A percentile compares a stretch with the other conserved stretches of the same genome.
phyloP scores from a whole-genome alignment of 805 yeast genomes.

The Starmera quercuum region DNA sequence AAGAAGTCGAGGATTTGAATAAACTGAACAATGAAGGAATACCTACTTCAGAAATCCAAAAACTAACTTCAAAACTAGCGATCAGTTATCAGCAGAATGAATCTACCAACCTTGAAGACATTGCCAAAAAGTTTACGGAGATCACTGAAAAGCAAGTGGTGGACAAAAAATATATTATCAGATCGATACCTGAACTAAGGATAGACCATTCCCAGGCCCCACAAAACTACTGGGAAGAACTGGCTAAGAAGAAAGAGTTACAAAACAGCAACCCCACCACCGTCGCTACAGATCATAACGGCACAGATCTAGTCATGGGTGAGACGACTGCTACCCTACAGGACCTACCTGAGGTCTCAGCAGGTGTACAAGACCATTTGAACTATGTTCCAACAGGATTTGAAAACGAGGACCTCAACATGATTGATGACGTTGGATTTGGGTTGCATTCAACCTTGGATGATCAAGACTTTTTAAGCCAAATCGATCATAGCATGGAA shows the following conservation, averaged over 20 bases:
- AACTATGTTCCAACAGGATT: constrained; percentile 7
- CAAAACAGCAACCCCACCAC: background rate
- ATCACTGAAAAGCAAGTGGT: constrained; percentile 4
- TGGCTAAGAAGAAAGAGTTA: constrained; percentile 1
- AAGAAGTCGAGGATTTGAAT: constrained; percentile 11
- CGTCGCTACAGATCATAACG: background rate
- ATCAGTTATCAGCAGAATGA: constrained; percentile 1
- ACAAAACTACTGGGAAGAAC: constrained; percentile 16
- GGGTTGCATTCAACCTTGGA: constrained; percentile 21
- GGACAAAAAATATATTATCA: constrained; percentile 4
- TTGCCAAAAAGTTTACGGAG: constrained; percentile 4
- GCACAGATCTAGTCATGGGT: background rate
- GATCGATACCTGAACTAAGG: constrained; percentile 8
- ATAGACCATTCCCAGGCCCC: constrained; percentile 15
- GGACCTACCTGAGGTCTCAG: background rate
- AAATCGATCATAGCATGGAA: constrained; percentile 26
- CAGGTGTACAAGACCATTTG: constrained; percentile 4
- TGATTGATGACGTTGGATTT: constrained; percentile 27
- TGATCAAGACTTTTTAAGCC: constrained; percentile 28
- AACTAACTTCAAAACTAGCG: constrained; percentile 6
- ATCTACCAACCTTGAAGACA: constrained; percentile 1
- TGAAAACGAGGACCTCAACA: constrained; percentile 13
- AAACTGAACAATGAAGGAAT: constrained; percentile 4
- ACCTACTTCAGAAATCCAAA: constrained; percentile 3
- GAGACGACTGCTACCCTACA: background rate